Evolutionary conservation across 176 grass and related monocot species (phyloP).

Genomic region (Paspalum notatum): DNA sequence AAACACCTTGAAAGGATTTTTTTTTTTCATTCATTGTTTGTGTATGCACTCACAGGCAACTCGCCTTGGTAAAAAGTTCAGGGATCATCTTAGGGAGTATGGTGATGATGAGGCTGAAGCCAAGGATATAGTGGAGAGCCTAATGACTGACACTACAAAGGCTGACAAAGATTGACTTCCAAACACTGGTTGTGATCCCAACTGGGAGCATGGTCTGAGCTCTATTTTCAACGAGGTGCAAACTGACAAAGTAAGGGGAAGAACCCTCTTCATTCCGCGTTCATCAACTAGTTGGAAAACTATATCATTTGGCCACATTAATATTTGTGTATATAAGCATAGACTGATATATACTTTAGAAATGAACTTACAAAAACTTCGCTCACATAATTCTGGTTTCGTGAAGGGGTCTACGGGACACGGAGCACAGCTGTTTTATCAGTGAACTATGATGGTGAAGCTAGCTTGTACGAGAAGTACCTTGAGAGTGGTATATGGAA

Average conservation of each 20-base stretch:
- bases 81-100: constrained; percentile 64
- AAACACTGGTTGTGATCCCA: constrained; percentile 82
- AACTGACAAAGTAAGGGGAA: constrained; percentile 68
- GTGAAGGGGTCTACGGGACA: constrained; percentile 82
- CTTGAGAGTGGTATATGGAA: constrained; percentile 85
- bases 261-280: not conserved
- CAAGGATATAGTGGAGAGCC: constrained; percentile 63
- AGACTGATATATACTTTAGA: constrained; percentile 6
- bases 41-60: constrained; percentile 50
- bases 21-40: constrained; percentile 27
- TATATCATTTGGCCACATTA: no score
- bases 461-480: constrained; percentile 95
- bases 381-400: constrained; percentile 34
- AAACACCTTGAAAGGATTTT: not conserved
- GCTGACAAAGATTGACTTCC: constrained; percentile 71
- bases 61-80: constrained; percentile 62
- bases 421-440: constrained; percentile 80
- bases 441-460: constrained; percentile 60
- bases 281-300: no score
- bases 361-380: constrained; percentile 1
- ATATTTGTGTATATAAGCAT: not conserved
- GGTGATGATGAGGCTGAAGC: constrained; percentile 59
- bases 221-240: constrained; percentile 80
- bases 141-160: constrained; percentile 88
- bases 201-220: constrained; percentile 75